Conservation (phyloP, 1,284 basidiomycete genomes). For the Ganoderma multipileum region DNA sequence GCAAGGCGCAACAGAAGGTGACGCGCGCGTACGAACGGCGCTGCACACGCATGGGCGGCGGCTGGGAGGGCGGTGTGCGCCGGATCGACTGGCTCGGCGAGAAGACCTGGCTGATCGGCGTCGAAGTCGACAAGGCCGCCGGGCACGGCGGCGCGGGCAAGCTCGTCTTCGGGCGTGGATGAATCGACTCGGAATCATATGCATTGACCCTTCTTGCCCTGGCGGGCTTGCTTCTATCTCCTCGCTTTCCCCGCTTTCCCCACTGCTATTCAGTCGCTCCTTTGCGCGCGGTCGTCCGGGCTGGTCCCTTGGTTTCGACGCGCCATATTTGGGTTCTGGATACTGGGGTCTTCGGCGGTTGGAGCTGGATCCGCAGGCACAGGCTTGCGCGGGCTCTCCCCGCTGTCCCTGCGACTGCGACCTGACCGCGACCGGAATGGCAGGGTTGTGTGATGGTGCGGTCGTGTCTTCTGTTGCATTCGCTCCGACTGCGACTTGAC, state of each 20-base stretch:
- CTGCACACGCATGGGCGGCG: constrained; percentile 65
- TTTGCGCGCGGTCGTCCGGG: neutral
- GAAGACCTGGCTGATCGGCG: constrained; percentile 65
- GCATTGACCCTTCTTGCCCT: neutral
- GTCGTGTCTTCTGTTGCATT: neutral
- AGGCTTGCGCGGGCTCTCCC: constrained; percentile 6
- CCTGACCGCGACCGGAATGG: neutral
- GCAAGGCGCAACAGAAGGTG: constrained; percentile 57
- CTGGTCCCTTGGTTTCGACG: constrained; percentile 5
- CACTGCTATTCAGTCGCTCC: neutral
- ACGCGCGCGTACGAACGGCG: constrained; percentile 68
- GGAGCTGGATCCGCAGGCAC: constrained; percentile 4
- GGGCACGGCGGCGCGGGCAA: constrained; percentile 50
- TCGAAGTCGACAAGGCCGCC: constrained; percentile 62
- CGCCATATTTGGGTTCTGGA: constrained; percentile 1
- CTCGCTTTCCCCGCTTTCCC: neutral
- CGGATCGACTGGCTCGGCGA: constrained; percentile 70
- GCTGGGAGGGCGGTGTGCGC: constrained; percentile 72
- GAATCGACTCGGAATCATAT: constrained; percentile 18
- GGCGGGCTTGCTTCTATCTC: neutral
- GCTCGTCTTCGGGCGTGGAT: constrained; percentile 55
- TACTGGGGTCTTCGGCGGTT: constrained; percentile 6
- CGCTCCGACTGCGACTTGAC: neutral
- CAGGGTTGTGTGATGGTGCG: neutral
- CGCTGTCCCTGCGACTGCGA: neutral